A percentile compares a stretch with the other conserved stretches of the same genome.
These are phyloP conservation scores for Plectosphaerella cucumerina DNA, from an alignment of 2,329 filamentous ascomycete species.

Conservation along the genomic window DNA sequence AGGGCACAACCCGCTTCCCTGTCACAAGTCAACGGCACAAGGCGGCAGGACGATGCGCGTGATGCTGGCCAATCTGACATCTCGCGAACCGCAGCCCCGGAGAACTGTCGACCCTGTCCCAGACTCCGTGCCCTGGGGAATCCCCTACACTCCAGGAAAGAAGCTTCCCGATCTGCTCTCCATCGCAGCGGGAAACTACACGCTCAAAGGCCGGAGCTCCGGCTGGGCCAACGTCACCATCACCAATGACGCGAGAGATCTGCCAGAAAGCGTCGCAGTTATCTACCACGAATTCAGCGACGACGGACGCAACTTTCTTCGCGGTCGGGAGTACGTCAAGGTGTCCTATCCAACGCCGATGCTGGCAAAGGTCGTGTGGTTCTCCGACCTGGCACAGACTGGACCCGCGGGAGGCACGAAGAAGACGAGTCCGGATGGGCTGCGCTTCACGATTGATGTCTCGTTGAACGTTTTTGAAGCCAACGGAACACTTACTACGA, in stretches of 20 bases:
- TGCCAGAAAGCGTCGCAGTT: slow-evolving; percentile 22
- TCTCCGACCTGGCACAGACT: slow-evolving; percentile 29
- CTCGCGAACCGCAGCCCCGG: slow-evolving; percentile 20
- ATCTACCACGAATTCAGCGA: slow-evolving; percentile 32
- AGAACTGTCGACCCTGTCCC: slow-evolving; percentile 4
- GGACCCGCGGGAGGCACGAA: slow-evolving; percentile 27
- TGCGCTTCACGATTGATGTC: slow-evolving; percentile 33
- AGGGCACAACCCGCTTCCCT: slow-evolving; percentile 32
- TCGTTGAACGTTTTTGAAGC: slow-evolving; percentile 33
- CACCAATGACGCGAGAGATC: neutral
- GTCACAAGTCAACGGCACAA: slow-evolving; percentile 28
- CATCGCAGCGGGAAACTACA: slow-evolving; percentile 11
- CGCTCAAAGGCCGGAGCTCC: slow-evolving; percentile 9
- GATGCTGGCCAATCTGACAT: slow-evolving; percentile 32
- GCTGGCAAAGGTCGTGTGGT: slow-evolving; percentile 28
- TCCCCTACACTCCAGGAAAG: slow-evolving; percentile 1
- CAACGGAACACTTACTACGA: slow-evolving; percentile 34
- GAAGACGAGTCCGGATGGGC: slow-evolving; percentile 30
- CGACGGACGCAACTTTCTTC: slow-evolving; percentile 23
- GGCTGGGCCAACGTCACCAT: slow-evolving; percentile 17
- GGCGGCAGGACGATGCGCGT: slow-evolving; percentile 30
- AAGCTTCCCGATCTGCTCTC: neutral
- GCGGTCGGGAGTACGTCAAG: slow-evolving; percentile 30
- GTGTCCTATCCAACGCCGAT: slow-evolving; percentile 13
- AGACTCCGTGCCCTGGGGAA: slow-evolving; percentile 2